Evolutionary conservation across 805 yeast species (phyloP), one percentile per base, ranked within the genome.

Genomic region (Myxozyma monticola): DNA sequence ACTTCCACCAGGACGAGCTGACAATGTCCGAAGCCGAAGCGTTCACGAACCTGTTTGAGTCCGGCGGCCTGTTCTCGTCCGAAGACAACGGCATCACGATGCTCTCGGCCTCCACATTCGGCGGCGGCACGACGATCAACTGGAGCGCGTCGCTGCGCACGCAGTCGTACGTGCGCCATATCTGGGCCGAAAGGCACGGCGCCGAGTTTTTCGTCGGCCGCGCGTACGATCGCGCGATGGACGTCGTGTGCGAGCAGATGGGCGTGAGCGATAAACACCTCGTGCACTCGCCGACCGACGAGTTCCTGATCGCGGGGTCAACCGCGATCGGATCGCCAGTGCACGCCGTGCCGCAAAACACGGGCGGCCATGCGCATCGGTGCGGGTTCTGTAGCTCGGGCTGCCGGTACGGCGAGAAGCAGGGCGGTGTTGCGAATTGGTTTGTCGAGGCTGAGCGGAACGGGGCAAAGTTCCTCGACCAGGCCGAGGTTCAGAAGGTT

Each of bases 81-180:
- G 54, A 56, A 7, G 72, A 71, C 53, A 69, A 68, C 38, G 70
- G 70, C 38, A 42, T 71, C 12, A 48, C 67, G 9, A 53, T 76
- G 2, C 60, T 77, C 38, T 80, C 82, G 0, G 83, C 82, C 5
- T 57, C 80, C 2, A 76, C 78, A 0, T 74, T 79, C 47, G 83
- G 83, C 5, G 83, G 83, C 12, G 83, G 83, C 5, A 68, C 79
- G 5, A 76, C 82, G 12, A 74, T 79, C 37, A 79, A 79, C 65
- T 79, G 83, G 83, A 72, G 77, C 10, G 81, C 82, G 15, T 69
- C 76, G 49, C 59, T 79, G 47, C 70, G 68, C 34, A 75, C 82
- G 0, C 78, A 79, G 1, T 75, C 72, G 62, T 68, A 69, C 45
- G 77, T 78, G 2, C 71, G 83, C 42, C 65, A 70, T 28, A 80